A percentile compares a stretch with the other conserved stretches of the same genome.
These are phyloP conservation scores for Hydrangea macrophylla DNA, from an alignment of 148 eudicot genomes.

Conservation along the genomic window DNA sequence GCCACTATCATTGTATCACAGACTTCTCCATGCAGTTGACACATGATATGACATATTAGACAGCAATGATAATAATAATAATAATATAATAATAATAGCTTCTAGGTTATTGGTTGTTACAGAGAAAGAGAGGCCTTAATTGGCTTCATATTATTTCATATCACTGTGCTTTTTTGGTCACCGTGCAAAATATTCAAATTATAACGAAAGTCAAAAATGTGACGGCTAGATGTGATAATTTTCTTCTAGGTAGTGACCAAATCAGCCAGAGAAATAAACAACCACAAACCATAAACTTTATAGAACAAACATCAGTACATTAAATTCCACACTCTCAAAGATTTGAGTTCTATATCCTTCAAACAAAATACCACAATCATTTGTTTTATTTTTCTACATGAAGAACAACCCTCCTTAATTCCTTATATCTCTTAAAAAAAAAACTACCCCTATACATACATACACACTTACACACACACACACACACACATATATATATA, in stretches of 20 bases:
- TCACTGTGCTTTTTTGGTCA: too few species aligned
- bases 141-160: too few species aligned
- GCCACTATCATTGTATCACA: neutral
- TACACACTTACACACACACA: neutral
- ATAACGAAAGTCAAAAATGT: too few species aligned
- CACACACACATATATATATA: neutral
- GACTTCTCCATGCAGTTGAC: neutral
- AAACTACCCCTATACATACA: neutral
- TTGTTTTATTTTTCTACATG: neutral
- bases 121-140: neutral
- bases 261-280: neutral
- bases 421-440: neutral
- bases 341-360: neutral
- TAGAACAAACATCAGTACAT: neutral
- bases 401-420: neutral
- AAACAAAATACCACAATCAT: neutral
- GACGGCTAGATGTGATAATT: neutral
- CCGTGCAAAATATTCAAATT: too few species aligned
- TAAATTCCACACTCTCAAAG: neutral
- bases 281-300: neutral
- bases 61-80: neutral
- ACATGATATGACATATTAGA: neutral
- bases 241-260: neutral
- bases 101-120: neutral
- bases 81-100: neutral